Percentiles rank a stretch among this genome's conserved stretches.
Evolutionary conservation across 306 rosid species (phyloP).

Genomic region (Sicyos edulis): DNA sequence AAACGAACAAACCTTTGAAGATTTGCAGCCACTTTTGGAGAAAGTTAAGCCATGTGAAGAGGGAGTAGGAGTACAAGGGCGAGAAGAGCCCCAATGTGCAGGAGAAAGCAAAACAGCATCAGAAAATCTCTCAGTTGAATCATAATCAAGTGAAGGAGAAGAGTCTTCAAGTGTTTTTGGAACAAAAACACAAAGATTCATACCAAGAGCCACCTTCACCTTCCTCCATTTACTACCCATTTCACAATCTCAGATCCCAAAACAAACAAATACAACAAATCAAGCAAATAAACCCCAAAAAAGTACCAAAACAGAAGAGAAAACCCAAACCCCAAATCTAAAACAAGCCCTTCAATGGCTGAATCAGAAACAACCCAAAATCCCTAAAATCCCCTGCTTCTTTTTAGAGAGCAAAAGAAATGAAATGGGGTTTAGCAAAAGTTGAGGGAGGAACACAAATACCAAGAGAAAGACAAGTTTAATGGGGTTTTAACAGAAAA

Average conservation of each 20-base stretch:
- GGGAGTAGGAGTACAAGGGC: slow-evolving; percentile 40
- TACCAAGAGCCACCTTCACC: slow-evolving; percentile 73
- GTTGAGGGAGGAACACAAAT: slow-evolving; percentile 40
- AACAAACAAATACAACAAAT: slow-evolving; percentile 14
- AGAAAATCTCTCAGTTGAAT: slow-evolving; percentile 53
- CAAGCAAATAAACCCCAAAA: slow-evolving; percentile 8
- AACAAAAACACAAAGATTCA: slow-evolving; percentile 69
- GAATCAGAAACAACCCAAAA: not conserved
- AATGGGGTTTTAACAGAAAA: slow-evolving; percentile 28
- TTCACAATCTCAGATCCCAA: slow-evolving; percentile 33
- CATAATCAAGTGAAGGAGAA: slow-evolving; percentile 40
- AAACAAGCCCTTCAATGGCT: slow-evolving; percentile 30
- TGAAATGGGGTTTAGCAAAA: slow-evolving; percentile 46
- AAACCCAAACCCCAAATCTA: slow-evolving; percentile 63
- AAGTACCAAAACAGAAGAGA: slow-evolving; percentile 15
- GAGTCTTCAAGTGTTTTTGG: slow-evolving; percentile 68
- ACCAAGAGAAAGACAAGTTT: slow-evolving; percentile 22
- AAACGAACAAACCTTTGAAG: slow-evolving; percentile 42
- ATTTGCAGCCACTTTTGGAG: slow-evolving; percentile 41
- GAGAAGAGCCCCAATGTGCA: slow-evolving; percentile 42
- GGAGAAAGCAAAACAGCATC: slow-evolving; percentile 88
- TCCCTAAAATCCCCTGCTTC: slow-evolving; percentile 17
- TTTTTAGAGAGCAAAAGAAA: slow-evolving; percentile 21
- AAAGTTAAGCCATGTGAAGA: slow-evolving; percentile 39
- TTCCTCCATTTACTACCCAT: slow-evolving; percentile 99